Base-by-base conservation (phyloP, 306 rosid genomes). In the Cucurbita argyrosperma region DNA sequence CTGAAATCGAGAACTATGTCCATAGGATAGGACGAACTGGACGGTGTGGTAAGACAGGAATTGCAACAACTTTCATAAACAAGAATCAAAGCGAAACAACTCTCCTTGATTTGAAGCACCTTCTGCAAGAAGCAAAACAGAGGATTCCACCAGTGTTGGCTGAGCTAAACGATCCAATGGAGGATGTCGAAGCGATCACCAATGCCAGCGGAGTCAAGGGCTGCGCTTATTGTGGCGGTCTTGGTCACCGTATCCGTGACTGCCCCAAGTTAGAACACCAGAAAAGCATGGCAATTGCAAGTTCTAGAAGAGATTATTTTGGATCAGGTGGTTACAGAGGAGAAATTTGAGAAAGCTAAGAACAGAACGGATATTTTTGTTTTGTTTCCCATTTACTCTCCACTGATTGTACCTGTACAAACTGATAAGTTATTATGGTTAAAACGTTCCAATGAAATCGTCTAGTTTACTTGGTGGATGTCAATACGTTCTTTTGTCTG, bases 21-120 rank as follows among this genome's bases (percentile, higher is more conserved):
- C 97, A 94, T 83, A 84, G 98, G 84, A 94, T 94, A 69, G 98
- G 98, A 76, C 83, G 96, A 13, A 94, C 98, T 0, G 97, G 98
- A 75, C 84, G 97, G 72, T 90, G 98, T 74, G 97, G 97, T 71
- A 90, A 88, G 84, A 90, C 97, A 5, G 98, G 98, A 62, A 94
- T 94, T 71, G 95, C 97, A 1, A 94, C 97, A 21, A 90, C 96
- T 11, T 94, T 94, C 61, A 89, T 94, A 56, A 94, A 94, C 87
- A 94, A 90, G 86, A 94, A 90, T 69, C 98, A 94, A 79, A 89
- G 85, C 47, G 97, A 90, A 87, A 90, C 98, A 7, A 94, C 98
- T 11, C 85, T 94, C 16, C 98, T 94, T 75, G 98, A 94, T 79
- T 75, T 94, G 87, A 94, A 94, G 77, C 96, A 94, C 64, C 94